A percentile compares a stretch with the other conserved stretches of the same genome.
Evolutionary conservation across 148 eudicot species (phyloP).

Genomic region (Selenicereus undatus): DNA sequence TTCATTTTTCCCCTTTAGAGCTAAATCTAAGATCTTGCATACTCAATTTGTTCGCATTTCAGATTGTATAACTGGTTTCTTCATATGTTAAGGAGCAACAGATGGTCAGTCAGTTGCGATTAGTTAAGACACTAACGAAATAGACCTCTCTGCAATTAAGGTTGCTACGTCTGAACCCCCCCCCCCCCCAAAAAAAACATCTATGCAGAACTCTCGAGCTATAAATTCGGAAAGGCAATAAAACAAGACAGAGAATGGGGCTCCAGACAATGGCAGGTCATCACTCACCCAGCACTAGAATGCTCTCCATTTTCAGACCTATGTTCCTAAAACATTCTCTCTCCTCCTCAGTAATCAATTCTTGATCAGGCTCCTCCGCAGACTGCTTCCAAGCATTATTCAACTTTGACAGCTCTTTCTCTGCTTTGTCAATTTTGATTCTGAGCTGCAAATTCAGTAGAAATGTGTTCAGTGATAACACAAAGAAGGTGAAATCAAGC

Average conservation of each 20-base stretch:
- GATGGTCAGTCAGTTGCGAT: too few relatives aligned
- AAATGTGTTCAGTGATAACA: background rate
- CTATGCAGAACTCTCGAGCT: too few relatives aligned
- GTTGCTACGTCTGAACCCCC: too few relatives aligned
- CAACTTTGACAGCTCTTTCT: constrained; percentile 41
- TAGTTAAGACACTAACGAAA: too few relatives aligned
- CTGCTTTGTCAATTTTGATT: constrained; percentile 58
- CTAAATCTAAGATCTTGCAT: too few relatives aligned
- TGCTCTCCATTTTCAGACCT: constrained; percentile 57
- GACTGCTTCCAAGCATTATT: constrained; percentile 52
- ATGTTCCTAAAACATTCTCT: constrained; percentile 70
- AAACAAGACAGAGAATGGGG: background rate
- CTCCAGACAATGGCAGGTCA: background rate
- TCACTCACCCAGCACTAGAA: constrained; percentile 67
- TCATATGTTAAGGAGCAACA: background rate
- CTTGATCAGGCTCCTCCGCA: constrained; percentile 62
- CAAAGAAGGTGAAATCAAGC: constrained; percentile 2
- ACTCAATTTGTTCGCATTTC: background rate
- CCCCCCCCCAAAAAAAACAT: too few relatives aligned
- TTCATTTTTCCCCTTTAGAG: too few relatives aligned
- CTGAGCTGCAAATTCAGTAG: constrained; percentile 52
- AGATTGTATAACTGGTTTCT: background rate
- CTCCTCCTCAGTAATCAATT: constrained; percentile 80
- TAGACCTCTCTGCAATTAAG: too few relatives aligned
- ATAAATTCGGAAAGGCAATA: background rate